These are phyloP conservation scores for Diplosphaera chodatii DNA, from an alignment of 139 green algal species.

Conservation along the genomic window DNA sequence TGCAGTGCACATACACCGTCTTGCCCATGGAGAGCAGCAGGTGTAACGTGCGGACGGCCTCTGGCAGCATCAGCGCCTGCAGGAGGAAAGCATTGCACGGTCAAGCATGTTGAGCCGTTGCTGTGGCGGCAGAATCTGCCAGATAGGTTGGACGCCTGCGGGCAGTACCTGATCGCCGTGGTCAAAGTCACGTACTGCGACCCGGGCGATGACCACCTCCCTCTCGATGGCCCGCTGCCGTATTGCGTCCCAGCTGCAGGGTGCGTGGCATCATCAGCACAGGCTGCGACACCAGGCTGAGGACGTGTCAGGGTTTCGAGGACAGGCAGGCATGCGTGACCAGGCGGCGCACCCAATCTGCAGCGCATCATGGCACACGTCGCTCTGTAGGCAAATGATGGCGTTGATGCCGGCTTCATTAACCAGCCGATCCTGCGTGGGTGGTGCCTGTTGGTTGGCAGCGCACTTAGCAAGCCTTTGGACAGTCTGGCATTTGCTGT, in stretches of 20 bases:
- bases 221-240: conserved; percentile 21
- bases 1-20: conserved; percentile 74
- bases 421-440: conserved; percentile 22
- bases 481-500: no score
- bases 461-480: no score
- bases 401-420: conserved; percentile 31
- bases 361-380: conserved; percentile 62
- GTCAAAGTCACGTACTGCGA: conserved; percentile 69
- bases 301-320: no score
- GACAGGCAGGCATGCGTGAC: background rate
- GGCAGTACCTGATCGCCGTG: conserved; percentile 49
- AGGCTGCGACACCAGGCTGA: no score
- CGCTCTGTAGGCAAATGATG: conserved; percentile 57
- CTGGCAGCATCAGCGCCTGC: conserved; percentile 63
- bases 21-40: conserved; percentile 38
- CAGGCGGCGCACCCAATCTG: conserved; percentile 26
- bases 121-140: no score
- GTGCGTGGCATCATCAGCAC: no score
- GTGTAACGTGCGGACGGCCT: conserved; percentile 52
- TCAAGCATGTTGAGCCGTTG: background rate
- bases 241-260: conserved; percentile 23
- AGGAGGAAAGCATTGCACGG: no score
- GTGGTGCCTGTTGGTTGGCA: no score
- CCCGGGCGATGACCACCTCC: conserved; percentile 42
- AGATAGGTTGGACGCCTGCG: background rate